Base-by-base conservation (phyloP, 192 early-diverging fungal species). In the Coemansia guatemalensis region DNA sequence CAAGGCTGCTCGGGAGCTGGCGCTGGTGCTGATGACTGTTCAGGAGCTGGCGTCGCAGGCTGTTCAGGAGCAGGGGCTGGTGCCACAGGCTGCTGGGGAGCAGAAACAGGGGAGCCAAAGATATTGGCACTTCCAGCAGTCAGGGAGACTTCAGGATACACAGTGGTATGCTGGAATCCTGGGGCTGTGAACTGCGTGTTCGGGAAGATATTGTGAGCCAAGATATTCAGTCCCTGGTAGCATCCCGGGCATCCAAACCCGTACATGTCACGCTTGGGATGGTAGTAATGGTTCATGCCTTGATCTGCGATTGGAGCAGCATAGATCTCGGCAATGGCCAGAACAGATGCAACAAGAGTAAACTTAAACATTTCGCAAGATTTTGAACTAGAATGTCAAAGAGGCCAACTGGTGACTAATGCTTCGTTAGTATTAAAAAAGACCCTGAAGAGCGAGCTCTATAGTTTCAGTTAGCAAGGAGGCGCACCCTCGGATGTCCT, bases 401-500 rank as follows among this genome's bases (percentile, higher is more conserved):
- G 29, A 47, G 47, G 56, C 35, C 30, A 41, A 56, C 18, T 33
- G 35, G 29, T 35, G 20, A 41, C 44, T 63, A 39, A 20, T 25
- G 30, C 39, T 47, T 48, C 18, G 33, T 65, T 39, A 39, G 11
- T 47, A 71, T 26, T 24, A 71, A 71, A 71, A 64, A 71, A 64
- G 62, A 71, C 69, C 62, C 68, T 53, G 44, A 58, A 30, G 52
- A 58, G 60, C 48, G 68, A 59, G 68, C 68, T 70, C 62, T 70
- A 24, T 55, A 53, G 68, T 60, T 60, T 55, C 62, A 53, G n/a
- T 57, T 39, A 20, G 18, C 25, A 33, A 39, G 50, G 25, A 32
- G 48, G 9, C 32, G 7, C 8, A 47, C 8, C 48, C 0, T 2
- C 8, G 23, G 30, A n/a, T 24, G 52, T 27, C 53, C 55, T 69